Evolutionary conservation across 805 yeast species (phyloP), one percentile per base, ranked within the genome.

Genomic region (Myxozyma vanderwaltii): DNA sequence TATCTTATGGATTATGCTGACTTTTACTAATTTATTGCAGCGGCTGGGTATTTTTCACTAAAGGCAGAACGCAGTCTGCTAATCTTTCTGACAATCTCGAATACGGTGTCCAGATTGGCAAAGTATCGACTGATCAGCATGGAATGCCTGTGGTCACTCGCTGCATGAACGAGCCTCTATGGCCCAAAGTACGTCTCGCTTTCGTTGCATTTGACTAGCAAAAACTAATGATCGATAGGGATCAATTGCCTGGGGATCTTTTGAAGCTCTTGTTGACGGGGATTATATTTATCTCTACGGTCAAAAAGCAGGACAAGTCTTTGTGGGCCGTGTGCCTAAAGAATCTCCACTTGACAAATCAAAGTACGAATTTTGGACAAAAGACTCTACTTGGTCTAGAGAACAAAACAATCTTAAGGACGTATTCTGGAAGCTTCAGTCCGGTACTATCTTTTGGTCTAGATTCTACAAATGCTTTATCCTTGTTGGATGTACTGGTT

Each of bases 391-490:
- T 3, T 62, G 65, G 65, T 51, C 64, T 19, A 36, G 46, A 13
- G 54, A 62, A n/a, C 54, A 53, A 38, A 31, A 36, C 8, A 33
- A 55, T 19, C 27, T 39, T n/a, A 39, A 53, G 12, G 61, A 45
- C 23, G 43, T 62, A 8, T 62, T 62, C 27, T 59, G 63, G 63
- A 59, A 59, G 26, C 58, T 62, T 17, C 65, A 62, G 41, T 57
- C 63, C n/a, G 65, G 65, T 17, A 50, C 64, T 15, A 50, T 62
- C 35, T 62, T 57, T 36, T 62, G 64, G 64, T 59, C 64, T 4
- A 24, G 33, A 13, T 55, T 36, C 38, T 59, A 59, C 51, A 26
- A 33, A 21, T 55, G 65, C 56, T 62, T 62, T 38, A 33, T 62
- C 27, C 45, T 62, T 39, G 51, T 62, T 39, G 65, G 61, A 13